A percentile compares a stretch with the other conserved stretches of the same genome.
Conservation (phyloP, 495 filamentous ascomycete genomes). For the Xeromyces bisporus region DNA sequence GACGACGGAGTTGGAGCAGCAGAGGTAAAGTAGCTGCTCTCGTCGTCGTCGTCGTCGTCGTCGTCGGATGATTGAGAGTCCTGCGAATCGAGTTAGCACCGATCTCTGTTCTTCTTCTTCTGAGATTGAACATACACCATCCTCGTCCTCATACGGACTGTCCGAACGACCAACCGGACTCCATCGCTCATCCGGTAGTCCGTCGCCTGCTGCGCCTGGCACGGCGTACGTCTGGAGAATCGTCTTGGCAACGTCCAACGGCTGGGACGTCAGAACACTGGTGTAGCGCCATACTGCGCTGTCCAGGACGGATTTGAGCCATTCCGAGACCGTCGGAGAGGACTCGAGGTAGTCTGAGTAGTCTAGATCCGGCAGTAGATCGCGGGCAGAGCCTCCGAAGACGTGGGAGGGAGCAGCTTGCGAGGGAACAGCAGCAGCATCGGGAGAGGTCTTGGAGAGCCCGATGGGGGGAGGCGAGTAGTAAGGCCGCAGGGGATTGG, state of each 20-base stretch:
- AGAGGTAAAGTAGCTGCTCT: conserved; percentile 74
- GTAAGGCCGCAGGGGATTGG: conserved; percentile 87
- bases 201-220: conserved; percentile 18
- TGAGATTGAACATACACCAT: conserved; percentile 13
- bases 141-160: conserved; percentile 4
- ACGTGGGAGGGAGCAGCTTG: conserved; percentile 30
- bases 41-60: conserved; percentile 68
- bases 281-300: conserved; percentile 76
- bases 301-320: conserved; percentile 55
- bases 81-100: conserved; percentile 7
- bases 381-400: conserved; percentile 58
- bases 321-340: conserved; percentile 54
- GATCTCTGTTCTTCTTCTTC: not conserved
- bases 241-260: conserved; percentile 92
- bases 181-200: conserved; percentile 11
- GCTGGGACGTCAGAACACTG: conserved; percentile 70
- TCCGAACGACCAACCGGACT: conserved; percentile 18
- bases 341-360: conserved; percentile 76
- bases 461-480: conserved; percentile 77
- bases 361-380: conserved; percentile 73
- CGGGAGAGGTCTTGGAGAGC: conserved; percentile 24
- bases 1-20: conserved; percentile 40
- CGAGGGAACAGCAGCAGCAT: conserved; percentile 26
- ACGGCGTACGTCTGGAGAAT: conserved; percentile 63
- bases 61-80: conserved; percentile 47